A percentile compares a stretch with the other conserved stretches of the same genome.
Conservation (phyloP, 176 grass and related monocot genomes). For the Paspalum notatum region DNA sequence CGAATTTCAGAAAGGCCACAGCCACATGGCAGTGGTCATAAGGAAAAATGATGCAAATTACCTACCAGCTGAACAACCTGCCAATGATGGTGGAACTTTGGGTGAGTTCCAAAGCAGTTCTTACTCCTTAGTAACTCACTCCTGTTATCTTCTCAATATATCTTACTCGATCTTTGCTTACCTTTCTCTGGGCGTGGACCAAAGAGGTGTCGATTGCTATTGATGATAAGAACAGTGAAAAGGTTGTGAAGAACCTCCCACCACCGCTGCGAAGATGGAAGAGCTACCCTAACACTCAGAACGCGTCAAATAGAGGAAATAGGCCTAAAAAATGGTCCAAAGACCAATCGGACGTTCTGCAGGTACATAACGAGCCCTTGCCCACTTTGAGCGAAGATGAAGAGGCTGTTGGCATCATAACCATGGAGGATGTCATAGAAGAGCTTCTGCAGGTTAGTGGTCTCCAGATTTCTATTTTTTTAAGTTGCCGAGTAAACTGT, state of each 20-base stretch:
- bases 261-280: constrained; percentile 55
- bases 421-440: constrained; percentile 99
- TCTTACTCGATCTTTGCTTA: constrained; percentile 22
- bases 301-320: constrained; percentile 39
- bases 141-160: not conserved
- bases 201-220: constrained; percentile 69
- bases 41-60: constrained; percentile 44
- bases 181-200: not conserved
- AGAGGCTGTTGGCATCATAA: constrained; percentile 90
- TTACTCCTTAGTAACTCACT: constrained; percentile 1
- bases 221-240: constrained; percentile 60
- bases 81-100: constrained; percentile 46
- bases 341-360: constrained; percentile 62
- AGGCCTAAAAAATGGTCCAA: constrained; percentile 72
- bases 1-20: constrained; percentile 98
- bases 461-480: not conserved
- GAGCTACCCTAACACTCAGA: constrained; percentile 64
- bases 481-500: not conserved
- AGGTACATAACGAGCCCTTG: constrained; percentile 62
- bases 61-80: constrained; percentile 19
- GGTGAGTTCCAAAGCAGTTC: constrained; percentile 18
- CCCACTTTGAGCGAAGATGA: constrained; percentile 73
- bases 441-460: constrained; percentile 85
- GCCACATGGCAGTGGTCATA: constrained; percentile 95
- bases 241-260: constrained; percentile 37